phyloP scores from a whole-genome alignment of 495 filamentous ascomycete genomes.

The Recurvomyces mirabilis region DNA sequence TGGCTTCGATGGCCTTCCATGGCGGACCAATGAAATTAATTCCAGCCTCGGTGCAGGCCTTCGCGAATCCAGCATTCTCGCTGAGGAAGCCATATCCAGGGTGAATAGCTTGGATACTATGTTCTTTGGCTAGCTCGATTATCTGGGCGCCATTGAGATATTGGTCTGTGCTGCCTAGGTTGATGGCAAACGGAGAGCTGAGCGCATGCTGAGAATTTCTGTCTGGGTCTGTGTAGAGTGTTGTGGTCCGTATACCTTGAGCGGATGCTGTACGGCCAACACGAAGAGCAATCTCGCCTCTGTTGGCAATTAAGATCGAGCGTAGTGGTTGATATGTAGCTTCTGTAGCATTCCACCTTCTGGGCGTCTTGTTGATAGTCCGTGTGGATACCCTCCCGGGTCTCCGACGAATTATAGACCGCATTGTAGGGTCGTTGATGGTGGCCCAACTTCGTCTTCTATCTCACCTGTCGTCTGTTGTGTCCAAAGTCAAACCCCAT shows the following conservation, averaged over 20 bases:
- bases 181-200: conserved; percentile 68
- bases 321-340: conserved; percentile 28
- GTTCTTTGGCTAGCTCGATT: conserved; percentile 69
- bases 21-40: conserved; percentile 92
- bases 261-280: conserved; percentile 76
- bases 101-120: conserved; percentile 82
- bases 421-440: too few species aligned
- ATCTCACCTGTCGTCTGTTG: too few species aligned
- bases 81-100: conserved; percentile 93
- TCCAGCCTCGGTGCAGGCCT: conserved; percentile 79
- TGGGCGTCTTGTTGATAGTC: too few species aligned
- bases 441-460: too few species aligned
- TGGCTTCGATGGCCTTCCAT: conserved; percentile 83
- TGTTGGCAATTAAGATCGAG: conserved; percentile 89
- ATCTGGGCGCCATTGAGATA: conserved; percentile 93
- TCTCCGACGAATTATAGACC: background rate
- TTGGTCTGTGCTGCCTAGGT: conserved; percentile 65
- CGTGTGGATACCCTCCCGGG: background rate
- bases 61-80: conserved; percentile 86
- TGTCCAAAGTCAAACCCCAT: too few species aligned
- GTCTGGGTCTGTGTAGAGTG: conserved; percentile 90
- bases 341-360: too few species aligned
- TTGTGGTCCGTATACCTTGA: conserved; percentile 87
- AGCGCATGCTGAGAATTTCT: conserved; percentile 76
- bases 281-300: conserved; percentile 91